phyloP scores from a whole-genome alignment of 176 grass and related monocot genomes.

The Eragrostis nindensis region DNA sequence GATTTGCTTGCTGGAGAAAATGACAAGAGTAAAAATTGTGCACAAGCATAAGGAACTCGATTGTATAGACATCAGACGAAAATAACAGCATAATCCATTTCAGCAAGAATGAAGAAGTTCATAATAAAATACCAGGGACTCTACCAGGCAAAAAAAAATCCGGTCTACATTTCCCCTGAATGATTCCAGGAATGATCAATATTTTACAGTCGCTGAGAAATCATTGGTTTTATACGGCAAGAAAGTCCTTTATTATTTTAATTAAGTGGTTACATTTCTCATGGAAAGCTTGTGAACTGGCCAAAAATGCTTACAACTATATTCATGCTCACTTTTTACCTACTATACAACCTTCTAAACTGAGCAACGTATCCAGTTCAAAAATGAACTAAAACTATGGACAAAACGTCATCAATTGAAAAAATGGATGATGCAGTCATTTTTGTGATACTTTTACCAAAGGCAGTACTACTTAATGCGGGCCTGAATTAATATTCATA shows the following conservation, averaged over 20 bases:
- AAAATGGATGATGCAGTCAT: too few relatives aligned
- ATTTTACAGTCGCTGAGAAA: slow-evolving; percentile 1
- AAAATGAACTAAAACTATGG: too few relatives aligned
- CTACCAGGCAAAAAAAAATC: background rate
- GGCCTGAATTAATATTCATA: too few relatives aligned
- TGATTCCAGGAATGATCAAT: background rate
- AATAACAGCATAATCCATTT: slow-evolving; percentile 3
- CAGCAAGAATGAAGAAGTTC: slow-evolving; percentile 18
- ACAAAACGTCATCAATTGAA: too few relatives aligned
- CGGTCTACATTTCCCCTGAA: background rate
- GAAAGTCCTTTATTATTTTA: too few relatives aligned
- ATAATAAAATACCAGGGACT: background rate
- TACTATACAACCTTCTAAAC: too few relatives aligned
- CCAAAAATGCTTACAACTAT: background rate
- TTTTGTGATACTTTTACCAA: background rate
- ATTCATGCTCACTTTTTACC: background rate
- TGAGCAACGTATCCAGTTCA: too few relatives aligned
- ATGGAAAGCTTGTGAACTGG: background rate
- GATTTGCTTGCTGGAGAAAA: slow-evolving; percentile 89
- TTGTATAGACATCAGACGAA: background rate
- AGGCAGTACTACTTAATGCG: background rate
- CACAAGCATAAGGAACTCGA: slow-evolving; percentile 11
- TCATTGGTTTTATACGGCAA: background rate
- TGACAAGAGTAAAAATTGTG: slow-evolving; percentile 28
- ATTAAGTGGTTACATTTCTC: too few relatives aligned